A percentile compares a stretch with the other conserved stretches of the same genome.
Evolutionary conservation across 2,329 filamentous ascomycete genomes (phyloP).

Genomic region (Waltergamsia citrina): DNA sequence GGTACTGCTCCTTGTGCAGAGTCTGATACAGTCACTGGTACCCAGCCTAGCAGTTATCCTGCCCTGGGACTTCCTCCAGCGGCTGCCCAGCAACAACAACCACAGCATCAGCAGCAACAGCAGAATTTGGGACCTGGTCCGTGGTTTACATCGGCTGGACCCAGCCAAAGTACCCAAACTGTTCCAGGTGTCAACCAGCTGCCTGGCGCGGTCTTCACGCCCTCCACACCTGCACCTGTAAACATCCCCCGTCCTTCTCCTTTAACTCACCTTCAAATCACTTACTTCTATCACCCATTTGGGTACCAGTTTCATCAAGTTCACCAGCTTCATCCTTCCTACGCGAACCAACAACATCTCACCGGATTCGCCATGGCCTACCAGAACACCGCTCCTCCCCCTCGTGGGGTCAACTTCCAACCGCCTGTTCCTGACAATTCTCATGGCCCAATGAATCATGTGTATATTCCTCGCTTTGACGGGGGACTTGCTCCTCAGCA

Average conservation of each 20-base stretch:
- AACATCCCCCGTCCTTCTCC: slow-evolving; percentile 8
- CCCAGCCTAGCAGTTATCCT: slow-evolving; percentile 16
- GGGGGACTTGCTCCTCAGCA: slow-evolving; percentile 11
- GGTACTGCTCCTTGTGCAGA: slow-evolving; percentile 2
- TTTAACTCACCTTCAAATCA: slow-evolving; percentile 9
- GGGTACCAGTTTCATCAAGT: slow-evolving; percentile 8
- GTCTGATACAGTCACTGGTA: slow-evolving; percentile 2
- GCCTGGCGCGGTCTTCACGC: background rate
- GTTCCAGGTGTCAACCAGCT: slow-evolving; percentile 5
- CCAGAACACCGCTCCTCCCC: slow-evolving; percentile 27
- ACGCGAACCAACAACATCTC: slow-evolving; percentile 5
- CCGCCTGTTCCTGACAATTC: slow-evolving; percentile 50
- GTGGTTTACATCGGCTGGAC: slow-evolving; percentile 18
- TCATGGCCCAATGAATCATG: slow-evolving; percentile 43
- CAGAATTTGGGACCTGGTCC: background rate
- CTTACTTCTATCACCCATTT: no score
- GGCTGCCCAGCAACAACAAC: background rate
- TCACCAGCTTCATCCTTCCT: slow-evolving; percentile 7
- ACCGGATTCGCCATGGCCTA: slow-evolving; percentile 25
- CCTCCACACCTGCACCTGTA: background rate
- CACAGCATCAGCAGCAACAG: background rate
- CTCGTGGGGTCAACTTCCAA: slow-evolving; percentile 41
- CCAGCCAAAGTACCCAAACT: slow-evolving; percentile 22
- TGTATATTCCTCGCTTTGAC: slow-evolving; percentile 46
- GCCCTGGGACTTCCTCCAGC: slow-evolving; percentile 13